Evolutionary conservation across 2,329 filamentous ascomycete species (phyloP).

Genomic region (Fusarium floridanum): DNA sequence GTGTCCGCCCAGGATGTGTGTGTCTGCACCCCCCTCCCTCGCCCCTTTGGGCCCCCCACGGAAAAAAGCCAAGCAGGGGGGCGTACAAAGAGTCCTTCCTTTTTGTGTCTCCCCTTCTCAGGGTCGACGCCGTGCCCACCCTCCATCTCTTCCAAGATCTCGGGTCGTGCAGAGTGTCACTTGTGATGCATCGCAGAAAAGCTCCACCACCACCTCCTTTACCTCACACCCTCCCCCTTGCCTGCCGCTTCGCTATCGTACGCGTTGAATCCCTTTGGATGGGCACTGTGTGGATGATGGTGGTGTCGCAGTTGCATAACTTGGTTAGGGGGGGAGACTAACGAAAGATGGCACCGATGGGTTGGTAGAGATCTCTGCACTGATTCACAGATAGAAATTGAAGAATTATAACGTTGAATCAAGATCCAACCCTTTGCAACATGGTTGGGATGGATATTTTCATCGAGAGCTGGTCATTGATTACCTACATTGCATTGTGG

Average conservation of each 20-base stretch:
- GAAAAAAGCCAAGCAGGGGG: neutral
- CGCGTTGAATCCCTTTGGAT: neutral
- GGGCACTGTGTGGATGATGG: neutral
- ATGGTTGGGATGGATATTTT: neutral
- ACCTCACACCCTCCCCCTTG: neutral
- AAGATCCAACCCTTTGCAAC: neutral
- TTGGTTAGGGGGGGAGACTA: neutral
- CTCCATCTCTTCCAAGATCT: neutral
- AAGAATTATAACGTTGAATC: neutral
- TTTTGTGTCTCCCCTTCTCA: neutral
- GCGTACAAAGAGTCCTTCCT: neutral
- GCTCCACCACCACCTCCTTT: neutral
- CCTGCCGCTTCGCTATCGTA: neutral
- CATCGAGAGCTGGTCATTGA: neutral
- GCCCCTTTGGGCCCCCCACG: neutral
- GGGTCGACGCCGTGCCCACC: neutral
- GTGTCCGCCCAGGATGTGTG: neutral
- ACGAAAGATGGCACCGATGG: neutral
- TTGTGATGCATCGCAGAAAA: neutral
- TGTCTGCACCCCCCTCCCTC: neutral
- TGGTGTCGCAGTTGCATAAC: neutral
- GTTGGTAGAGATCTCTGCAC: neutral
- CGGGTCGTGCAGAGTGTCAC: neutral
- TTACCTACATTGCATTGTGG: neutral
- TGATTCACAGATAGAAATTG: neutral